Evolutionary conservation across 768 basidiomycete genomes (phyloP).

Genomic region (Suillus decipiens): DNA sequence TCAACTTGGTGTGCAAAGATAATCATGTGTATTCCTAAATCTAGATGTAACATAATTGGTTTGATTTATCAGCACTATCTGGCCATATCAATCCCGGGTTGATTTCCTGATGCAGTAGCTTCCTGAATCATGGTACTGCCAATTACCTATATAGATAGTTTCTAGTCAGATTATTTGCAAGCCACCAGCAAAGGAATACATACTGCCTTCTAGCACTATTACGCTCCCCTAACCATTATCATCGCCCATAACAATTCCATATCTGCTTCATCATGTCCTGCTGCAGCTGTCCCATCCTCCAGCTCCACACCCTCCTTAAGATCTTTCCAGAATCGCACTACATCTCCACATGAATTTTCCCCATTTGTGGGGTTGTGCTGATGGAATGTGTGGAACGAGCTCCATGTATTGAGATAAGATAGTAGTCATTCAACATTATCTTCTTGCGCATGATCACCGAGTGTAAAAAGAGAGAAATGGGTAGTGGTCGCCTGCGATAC

Average conservation of each 20-base stretch:
- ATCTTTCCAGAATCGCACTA: constrained; percentile 62
- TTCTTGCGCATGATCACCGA: no score
- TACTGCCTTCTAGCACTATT: no score
- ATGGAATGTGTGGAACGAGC: constrained; percentile 39
- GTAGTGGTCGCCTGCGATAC: no score
- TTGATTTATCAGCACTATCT: no score
- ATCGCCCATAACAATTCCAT: constrained; percentile 44
- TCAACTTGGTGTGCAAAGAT: no score
- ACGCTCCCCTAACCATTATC: constrained; percentile 14
- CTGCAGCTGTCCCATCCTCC: constrained; percentile 22
- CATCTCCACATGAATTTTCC: constrained; percentile 52
- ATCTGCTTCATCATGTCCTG: constrained; percentile 30
- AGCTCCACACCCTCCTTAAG: constrained; percentile 43
- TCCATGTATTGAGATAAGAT: no score
- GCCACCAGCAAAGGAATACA: not conserved
- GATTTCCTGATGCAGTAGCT: no score
- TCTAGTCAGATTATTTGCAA: not conserved
- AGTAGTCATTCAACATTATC: no score
- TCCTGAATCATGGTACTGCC: not conserved
- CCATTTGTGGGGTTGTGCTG: constrained; percentile 61
- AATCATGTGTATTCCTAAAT: no score
- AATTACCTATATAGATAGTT: not conserved
- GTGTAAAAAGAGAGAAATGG: no score
- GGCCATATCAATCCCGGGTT: no score
- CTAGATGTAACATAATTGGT: no score